These are phyloP conservation scores for Ophiocordyceps camponoti-leonardi DNA, from an alignment of 2,329 filamentous ascomycete species.

Conservation along the genomic window DNA sequence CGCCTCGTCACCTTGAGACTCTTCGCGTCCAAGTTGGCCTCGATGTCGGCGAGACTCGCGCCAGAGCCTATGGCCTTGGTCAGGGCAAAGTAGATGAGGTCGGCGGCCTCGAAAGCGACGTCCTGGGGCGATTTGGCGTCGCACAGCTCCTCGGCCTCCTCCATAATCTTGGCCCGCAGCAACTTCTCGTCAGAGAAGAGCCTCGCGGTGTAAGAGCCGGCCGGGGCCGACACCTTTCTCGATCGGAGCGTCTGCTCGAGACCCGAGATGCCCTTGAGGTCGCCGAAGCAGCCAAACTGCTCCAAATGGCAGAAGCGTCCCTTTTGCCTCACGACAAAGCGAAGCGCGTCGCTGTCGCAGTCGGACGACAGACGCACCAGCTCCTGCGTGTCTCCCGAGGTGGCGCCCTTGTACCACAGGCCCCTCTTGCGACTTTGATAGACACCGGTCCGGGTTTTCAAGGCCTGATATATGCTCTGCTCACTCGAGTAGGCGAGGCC, in stretches of 20 bases:
- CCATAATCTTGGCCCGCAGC: slow-evolving; percentile 89
- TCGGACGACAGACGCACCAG: slow-evolving; percentile 72
- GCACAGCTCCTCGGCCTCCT: slow-evolving; percentile 91
- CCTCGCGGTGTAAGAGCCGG: slow-evolving; percentile 82
- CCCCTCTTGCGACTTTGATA: slow-evolving; percentile 95
- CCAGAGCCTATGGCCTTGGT: slow-evolving; percentile 77
- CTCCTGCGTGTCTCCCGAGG: slow-evolving; percentile 85
- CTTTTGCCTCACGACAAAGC: slow-evolving; percentile 78
- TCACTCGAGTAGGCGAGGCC: slow-evolving; percentile 90
- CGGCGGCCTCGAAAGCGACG: slow-evolving; percentile 84
- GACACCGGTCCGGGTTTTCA: slow-evolving; percentile 63
- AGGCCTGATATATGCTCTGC: slow-evolving; percentile 73
- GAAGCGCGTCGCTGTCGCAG: slow-evolving; percentile 84
- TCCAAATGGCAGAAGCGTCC: slow-evolving; percentile 90
- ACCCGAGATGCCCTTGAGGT: slow-evolving; percentile 62
- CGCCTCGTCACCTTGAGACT: slow-evolving; percentile 88
- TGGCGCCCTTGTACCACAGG: slow-evolving; percentile 91
- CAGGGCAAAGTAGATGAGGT: slow-evolving; percentile 89
- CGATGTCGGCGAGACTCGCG: slow-evolving; percentile 75
- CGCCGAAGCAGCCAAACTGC: slow-evolving; percentile 83
- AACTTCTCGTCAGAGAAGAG: slow-evolving; percentile 87
- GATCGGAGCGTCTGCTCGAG: slow-evolving; percentile 75
- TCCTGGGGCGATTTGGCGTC: slow-evolving; percentile 69
- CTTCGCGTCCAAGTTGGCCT: slow-evolving; percentile 85
- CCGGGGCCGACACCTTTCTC: slow-evolving; percentile 67